These are phyloP conservation scores for Leptosphaerulina australis DNA, from an alignment of 2,329 filamentous ascomycete species.

Conservation along the genomic window DNA sequence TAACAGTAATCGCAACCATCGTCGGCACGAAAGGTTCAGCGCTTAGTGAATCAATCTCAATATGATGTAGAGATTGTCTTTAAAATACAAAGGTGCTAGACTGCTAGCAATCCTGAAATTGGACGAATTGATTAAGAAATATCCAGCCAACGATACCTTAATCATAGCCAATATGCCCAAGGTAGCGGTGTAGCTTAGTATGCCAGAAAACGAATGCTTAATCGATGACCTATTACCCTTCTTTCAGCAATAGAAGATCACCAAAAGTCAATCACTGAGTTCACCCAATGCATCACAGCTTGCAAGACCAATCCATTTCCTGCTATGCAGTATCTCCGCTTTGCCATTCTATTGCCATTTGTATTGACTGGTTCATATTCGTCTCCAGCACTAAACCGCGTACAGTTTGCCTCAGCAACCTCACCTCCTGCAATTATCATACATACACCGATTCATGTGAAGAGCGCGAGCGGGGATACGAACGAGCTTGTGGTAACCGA, in stretches of 20 bases:
- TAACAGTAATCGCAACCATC: too few species aligned
- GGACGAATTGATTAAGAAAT: background rate
- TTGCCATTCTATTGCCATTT: constrained; percentile 22
- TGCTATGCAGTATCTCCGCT: constrained; percentile 8
- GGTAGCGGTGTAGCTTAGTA: background rate
- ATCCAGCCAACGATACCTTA: background rate
- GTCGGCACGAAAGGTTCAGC: too few species aligned
- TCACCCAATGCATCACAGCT: constrained; percentile 24
- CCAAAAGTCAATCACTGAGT: background rate
- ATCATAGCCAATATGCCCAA: background rate
- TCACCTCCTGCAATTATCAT: constrained; percentile 20
- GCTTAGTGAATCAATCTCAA: too few species aligned
- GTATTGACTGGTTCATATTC: constrained; percentile 21
- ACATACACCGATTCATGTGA: background rate
- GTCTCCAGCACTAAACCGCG: background rate
- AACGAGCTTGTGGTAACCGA: background rate
- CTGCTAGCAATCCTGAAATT: background rate
- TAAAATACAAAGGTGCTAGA: background rate
- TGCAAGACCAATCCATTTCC: constrained; percentile 17
- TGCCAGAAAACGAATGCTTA: too few species aligned
- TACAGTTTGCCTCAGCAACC: background rate
- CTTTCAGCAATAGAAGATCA: constrained; percentile 6
- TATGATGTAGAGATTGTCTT: too few species aligned
- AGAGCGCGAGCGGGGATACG: background rate
- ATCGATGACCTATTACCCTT: constrained; percentile 7